Base-by-base conservation (phyloP, 352 stramenopile genomes). In the Phytopythium oedochilum region DNA sequence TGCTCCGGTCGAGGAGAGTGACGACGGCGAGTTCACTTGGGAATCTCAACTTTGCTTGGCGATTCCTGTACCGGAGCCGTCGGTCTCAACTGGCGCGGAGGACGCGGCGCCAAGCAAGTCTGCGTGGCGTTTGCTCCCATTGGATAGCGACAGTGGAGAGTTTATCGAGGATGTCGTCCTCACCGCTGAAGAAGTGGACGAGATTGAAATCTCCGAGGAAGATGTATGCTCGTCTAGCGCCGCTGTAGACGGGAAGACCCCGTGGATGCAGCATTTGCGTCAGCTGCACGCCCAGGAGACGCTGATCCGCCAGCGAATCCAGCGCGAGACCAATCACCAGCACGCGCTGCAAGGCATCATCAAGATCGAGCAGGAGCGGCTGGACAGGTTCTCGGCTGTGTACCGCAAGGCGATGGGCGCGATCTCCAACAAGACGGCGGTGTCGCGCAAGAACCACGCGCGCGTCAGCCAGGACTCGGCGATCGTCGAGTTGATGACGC, bases 281-380 rank as follows among this genome's bases (percentile, higher is more conserved):
- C 53, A 78, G 54, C 40, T 92, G 18, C 77, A 92, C 36, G 52
- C 54, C 11, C 70, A 88, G 38, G 82, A 92, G 65, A 60, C 59
- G 15, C 54, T 65, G 25, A 64, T 92, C 44, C 77, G 81, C 25
- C 67, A 77, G 29, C 67, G 68, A 17, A 78, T 88, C 51, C 71
- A 79, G 49, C 56, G 60, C 6, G 75, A 87, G 53, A 70, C 64
- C 0, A 83, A 88, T 22, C 71, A 83, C 15, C 68, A 86, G 20
- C 66, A 71, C 23, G 75, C 77, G 4, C 59, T 92, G n/a, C 67
- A 89, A 36, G 73, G 69, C 8, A 83, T 92, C 15, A 75, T 89
- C 42, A 83, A 80, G 59, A 86, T 89, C 32, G 79, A 92, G 58
- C 75, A 84, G 44, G 77, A 89, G 45, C 75, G 77, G 4, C 53